Percentiles rank a stretch among this genome's conserved stretches.
These are phyloP conservation scores for Podospora tetraspora DNA, from an alignment of 495 filamentous ascomycete species.

Conservation along the genomic window DNA sequence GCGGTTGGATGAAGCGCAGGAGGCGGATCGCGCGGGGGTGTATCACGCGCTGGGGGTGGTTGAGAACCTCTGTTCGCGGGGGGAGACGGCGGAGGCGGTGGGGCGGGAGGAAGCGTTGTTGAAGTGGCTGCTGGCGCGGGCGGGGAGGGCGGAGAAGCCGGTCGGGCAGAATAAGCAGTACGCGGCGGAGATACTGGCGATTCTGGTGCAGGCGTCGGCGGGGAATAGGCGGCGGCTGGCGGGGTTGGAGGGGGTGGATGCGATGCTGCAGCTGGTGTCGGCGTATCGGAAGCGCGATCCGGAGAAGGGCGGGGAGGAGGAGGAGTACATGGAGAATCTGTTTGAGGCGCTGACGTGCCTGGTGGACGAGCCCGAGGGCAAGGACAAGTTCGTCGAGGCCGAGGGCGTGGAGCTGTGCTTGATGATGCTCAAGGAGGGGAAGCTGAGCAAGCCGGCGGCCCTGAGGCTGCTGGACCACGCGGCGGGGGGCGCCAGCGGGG, in stretches of 20 bases:
- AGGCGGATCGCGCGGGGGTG: constrained; percentile 74
- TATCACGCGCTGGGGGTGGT: constrained; percentile 80
- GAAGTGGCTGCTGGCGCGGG: constrained; percentile 67
- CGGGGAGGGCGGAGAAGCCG: constrained; percentile 29
- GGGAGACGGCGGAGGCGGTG: constrained; percentile 60
- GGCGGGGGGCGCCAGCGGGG: constrained; percentile 50
- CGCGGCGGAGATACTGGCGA: constrained; percentile 83
- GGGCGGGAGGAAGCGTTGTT: constrained; percentile 61
- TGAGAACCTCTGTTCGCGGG: constrained; percentile 74
- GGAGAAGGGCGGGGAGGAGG: constrained; percentile 77
- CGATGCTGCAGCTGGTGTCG: constrained; percentile 74
- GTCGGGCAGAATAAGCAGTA: constrained; percentile 91
- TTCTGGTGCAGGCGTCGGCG: constrained; percentile 55
- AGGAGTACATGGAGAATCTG: constrained; percentile 89
- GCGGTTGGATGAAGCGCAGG: constrained; percentile 73
- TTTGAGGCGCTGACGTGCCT: constrained; percentile 80
- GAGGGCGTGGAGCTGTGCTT: constrained; percentile 89
- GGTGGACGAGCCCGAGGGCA: constrained; percentile 69
- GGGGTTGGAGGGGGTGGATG: constrained; percentile 66
- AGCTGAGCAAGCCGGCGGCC: constrained; percentile 70
- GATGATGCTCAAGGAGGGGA: constrained; percentile 63
- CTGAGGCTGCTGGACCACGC: constrained; percentile 83
- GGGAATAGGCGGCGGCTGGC: constrained; percentile 67
- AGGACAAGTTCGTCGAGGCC: constrained; percentile 76
- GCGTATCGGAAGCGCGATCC: constrained; percentile 90